phyloP scores from a whole-genome alignment of 140 eudicot species.

The Senecio squalidus region DNA sequence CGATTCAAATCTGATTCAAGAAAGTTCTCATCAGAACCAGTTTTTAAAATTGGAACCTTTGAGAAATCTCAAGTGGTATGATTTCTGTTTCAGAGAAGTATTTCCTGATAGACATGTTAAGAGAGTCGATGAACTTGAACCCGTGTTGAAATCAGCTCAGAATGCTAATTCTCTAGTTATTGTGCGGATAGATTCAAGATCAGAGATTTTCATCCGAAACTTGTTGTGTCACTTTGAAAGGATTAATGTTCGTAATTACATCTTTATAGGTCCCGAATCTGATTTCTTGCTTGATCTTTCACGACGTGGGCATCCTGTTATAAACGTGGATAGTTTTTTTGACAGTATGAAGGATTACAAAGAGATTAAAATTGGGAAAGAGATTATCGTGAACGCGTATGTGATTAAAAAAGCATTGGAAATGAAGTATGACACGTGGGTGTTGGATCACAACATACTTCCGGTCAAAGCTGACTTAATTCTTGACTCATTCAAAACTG shows the following conservation, averaged over 20 bases:
- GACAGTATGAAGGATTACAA: constrained; percentile 27
- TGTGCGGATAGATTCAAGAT: constrained; percentile 38
- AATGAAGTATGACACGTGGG: constrained; percentile 45
- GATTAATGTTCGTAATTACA: constrained; percentile 53
- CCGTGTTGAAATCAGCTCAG: constrained; percentile 43
- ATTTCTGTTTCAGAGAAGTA: constrained; percentile 80
- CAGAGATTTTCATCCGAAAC: constrained; percentile 46
- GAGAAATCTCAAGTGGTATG: constrained; percentile 77
- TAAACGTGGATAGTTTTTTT: constrained; percentile 42
- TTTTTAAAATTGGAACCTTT: constrained; percentile 49
- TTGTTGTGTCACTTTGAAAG: constrained; percentile 80
- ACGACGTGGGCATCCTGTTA: constrained; percentile 79
- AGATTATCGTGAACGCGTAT: constrained; percentile 43
- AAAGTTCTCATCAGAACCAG: constrained; percentile 31
- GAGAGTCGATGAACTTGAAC: constrained; percentile 43
- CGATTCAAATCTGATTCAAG: constrained; percentile 65
- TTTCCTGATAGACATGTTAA: constrained; percentile 52
- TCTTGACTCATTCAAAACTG: constrained; percentile 26
- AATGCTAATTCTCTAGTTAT: constrained; percentile 46
- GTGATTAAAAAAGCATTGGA: constrained; percentile 52
- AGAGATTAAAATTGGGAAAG: constrained; percentile 28
- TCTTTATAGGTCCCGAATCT: constrained; percentile 50
- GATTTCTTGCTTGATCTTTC: constrained; percentile 64
- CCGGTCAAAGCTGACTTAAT: constrained; percentile 40
- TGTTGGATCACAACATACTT: constrained; percentile 45